These are phyloP conservation scores for Wolfiporia cocos DNA, from an alignment of 1,284 basidiomycete species.

Conservation along the genomic window DNA sequence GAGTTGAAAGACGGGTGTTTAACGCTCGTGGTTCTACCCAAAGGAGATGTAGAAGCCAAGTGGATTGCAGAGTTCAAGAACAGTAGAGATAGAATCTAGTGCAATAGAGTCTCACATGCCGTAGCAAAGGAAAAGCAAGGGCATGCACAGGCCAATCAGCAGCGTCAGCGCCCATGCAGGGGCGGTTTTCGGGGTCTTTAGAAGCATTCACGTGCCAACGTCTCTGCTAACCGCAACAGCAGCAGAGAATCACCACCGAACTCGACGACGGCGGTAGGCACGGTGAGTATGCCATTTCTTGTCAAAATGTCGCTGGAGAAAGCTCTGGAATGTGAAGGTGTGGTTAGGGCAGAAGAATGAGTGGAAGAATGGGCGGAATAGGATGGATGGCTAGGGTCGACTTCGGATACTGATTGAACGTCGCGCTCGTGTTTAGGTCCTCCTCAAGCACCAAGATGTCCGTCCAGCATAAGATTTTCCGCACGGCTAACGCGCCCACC, in stretches of 20 bases:
- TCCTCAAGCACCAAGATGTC: slow-evolving; percentile 56
- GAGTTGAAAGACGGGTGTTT: slow-evolving; percentile 85
- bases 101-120: neutral
- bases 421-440: slow-evolving; percentile 18
- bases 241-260: slow-evolving; percentile 15
- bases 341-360: slow-evolving; percentile 8
- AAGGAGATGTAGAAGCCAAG: slow-evolving; percentile 73
- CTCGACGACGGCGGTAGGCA: slow-evolving; percentile 37
- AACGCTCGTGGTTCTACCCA: slow-evolving; percentile 82
- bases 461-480: slow-evolving; percentile 82
- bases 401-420: slow-evolving; percentile 40
- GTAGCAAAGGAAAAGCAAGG: neutral
- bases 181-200: neutral
- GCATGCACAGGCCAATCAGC: neutral
- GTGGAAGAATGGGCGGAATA: slow-evolving; percentile 34
- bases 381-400: slow-evolving; percentile 35
- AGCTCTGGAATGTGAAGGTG: slow-evolving; percentile 8
- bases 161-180: no score
- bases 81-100: slow-evolving; percentile 24
- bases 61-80: slow-evolving; percentile 92
- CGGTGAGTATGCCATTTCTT: slow-evolving; percentile 35
- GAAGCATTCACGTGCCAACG: slow-evolving; percentile 2
- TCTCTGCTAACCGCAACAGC: slow-evolving; percentile 4
- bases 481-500: slow-evolving; percentile 92
- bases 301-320: slow-evolving; percentile 12